Evolutionary conservation across 768 basidiomycete species (phyloP).

Genomic region (Tephrocybe sp.): DNA sequence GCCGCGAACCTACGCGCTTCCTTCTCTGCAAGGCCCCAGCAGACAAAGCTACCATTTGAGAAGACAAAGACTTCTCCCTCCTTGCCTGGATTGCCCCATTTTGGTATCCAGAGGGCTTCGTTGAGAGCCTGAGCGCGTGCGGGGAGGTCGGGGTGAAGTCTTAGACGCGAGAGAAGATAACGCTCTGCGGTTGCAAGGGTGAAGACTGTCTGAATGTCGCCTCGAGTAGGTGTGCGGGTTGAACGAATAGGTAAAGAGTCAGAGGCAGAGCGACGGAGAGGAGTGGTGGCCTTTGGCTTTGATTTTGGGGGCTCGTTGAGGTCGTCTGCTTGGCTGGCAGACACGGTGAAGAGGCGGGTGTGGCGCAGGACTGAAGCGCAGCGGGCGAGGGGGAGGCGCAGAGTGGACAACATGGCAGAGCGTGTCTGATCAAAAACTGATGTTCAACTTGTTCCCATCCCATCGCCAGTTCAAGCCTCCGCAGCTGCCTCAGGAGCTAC

Average conservation of each 20-base stretch:
- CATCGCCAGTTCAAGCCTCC: neutral
- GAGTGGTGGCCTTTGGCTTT: constrained; percentile 81
- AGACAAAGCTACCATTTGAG: constrained; percentile 83
- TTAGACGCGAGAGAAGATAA: constrained; percentile 67
- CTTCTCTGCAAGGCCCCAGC: constrained; percentile 81
- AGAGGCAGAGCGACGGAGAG: constrained; percentile 78
- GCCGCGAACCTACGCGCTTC: constrained; percentile 68
- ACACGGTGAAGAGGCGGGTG: neutral
- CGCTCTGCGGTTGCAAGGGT: constrained; percentile 87
- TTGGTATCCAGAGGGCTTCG: constrained; percentile 78
- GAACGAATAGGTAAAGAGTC: constrained; percentile 84
- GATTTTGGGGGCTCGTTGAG: constrained; percentile 39
- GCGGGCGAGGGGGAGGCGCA: too few relatives aligned
- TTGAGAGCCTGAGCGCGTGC: constrained; percentile 58
- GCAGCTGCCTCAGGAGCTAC: neutral
- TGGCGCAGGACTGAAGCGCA: neutral
- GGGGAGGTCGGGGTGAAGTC: constrained; percentile 48
- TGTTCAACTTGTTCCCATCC: too few relatives aligned
- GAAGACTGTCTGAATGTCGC: constrained; percentile 74
- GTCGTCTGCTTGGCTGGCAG: neutral
- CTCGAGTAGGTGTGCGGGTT: constrained; percentile 82
- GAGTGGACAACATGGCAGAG: neutral
- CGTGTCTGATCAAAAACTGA: neutral
- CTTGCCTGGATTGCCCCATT: constrained; percentile 53
- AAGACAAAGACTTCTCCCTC: constrained; percentile 89